Evolutionary conservation across 352 stramenopile species (phyloP).

Genomic region (Peronosclerospora sorghi): DNA sequence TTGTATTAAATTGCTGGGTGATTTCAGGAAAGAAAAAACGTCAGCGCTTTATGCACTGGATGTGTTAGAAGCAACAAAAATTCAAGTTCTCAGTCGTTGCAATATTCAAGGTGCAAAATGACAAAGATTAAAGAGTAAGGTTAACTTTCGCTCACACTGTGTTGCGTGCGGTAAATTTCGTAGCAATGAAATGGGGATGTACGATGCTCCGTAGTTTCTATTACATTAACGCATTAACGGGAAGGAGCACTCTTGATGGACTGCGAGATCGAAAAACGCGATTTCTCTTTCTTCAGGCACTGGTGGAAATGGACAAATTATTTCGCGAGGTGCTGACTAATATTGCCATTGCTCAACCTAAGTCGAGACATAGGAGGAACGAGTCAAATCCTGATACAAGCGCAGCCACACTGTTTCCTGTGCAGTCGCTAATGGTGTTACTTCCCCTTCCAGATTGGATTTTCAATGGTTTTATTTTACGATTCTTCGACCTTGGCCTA

Average conservation of each 20-base stretch:
- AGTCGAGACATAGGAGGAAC: slow-evolving; percentile 4
- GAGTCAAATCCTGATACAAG: slow-evolving; percentile 40
- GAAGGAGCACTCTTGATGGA: slow-evolving; percentile 31
- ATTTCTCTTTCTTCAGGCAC: slow-evolving; percentile 52
- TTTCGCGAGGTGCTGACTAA: slow-evolving; percentile 37
- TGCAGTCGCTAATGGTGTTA: slow-evolving; percentile 55
- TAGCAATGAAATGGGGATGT: slow-evolving; percentile 72
- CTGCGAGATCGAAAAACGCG: slow-evolving; percentile 58
- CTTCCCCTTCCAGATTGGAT: slow-evolving; percentile 64
- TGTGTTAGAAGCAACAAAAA: slow-evolving; percentile 56
- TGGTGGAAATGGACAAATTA: slow-evolving; percentile 55
- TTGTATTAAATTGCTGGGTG: neutral
- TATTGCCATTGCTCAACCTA: slow-evolving; percentile 14
- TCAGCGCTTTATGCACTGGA: slow-evolving; percentile 57
- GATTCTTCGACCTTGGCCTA: slow-evolving; percentile 53
- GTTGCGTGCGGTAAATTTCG: neutral
- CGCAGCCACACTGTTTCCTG: slow-evolving; percentile 44
- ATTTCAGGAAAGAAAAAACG: slow-evolving; percentile 54
- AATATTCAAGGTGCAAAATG: slow-evolving; percentile 52
- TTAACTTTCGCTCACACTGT: neutral
- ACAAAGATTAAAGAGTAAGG: neutral
- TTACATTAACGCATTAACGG: slow-evolving; percentile 64
- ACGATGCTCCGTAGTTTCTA: slow-evolving; percentile 74
- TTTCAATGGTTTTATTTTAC: slow-evolving; percentile 43
- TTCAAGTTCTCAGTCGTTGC: slow-evolving; percentile 62